Evolutionary conservation across 1,139 yeast species (phyloP).

Genomic region (Candida sanyaensis): DNA sequence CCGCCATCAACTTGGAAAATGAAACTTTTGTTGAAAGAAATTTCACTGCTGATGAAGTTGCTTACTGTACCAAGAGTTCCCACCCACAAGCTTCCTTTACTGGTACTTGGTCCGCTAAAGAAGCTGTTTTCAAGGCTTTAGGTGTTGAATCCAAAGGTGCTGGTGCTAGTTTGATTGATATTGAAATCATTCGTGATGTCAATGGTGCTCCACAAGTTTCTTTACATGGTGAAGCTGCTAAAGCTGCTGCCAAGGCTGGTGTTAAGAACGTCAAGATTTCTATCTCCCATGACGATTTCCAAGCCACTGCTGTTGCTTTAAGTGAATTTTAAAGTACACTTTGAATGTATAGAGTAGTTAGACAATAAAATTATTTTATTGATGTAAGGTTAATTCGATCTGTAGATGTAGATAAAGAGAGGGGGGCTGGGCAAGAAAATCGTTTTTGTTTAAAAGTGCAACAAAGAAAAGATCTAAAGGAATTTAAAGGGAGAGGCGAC

Average conservation of each 20-base stretch:
- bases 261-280: slow-evolving; percentile 78
- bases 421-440: no score
- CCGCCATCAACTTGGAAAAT: slow-evolving; percentile 78
- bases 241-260: slow-evolving; percentile 71
- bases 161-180: slow-evolving; percentile 89
- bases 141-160: slow-evolving; percentile 91
- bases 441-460: background rate
- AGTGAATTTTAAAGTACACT: slow-evolving; percentile 51
- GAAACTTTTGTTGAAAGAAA: slow-evolving; percentile 90
- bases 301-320: slow-evolving; percentile 96
- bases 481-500: background rate
- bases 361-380: no score
- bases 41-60: slow-evolving; percentile 79
- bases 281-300: slow-evolving; percentile 94
- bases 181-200: slow-evolving; percentile 76
- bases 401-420: background rate
- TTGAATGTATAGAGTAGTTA: background rate
- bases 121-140: slow-evolving; percentile 95
- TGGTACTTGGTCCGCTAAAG: slow-evolving; percentile 99
- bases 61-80: slow-evolving; percentile 73
- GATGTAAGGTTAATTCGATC: no score
- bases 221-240: slow-evolving; percentile 73
- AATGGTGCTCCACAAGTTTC: slow-evolving; percentile 83
- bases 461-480: background rate
- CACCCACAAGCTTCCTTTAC: slow-evolving; percentile 88